A percentile compares a stretch with the other conserved stretches of the same genome.
Evolutionary conservation across 495 filamentous ascomycete species (phyloP).

Genomic region (Lophiotrema nucula): DNA sequence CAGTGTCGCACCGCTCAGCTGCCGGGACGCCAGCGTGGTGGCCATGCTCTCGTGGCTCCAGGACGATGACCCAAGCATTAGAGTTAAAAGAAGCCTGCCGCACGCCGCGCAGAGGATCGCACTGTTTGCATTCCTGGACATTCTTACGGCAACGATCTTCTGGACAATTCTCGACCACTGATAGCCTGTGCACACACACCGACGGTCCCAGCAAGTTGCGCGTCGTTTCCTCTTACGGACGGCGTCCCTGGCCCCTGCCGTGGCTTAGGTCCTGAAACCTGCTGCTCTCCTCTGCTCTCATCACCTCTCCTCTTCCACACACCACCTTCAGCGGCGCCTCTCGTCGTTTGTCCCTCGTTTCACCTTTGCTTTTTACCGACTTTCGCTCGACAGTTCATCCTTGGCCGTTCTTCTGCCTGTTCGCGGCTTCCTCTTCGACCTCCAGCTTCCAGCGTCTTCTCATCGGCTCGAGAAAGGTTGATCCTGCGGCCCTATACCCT

Average conservation of each 20-base stretch:
- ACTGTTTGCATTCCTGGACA: not conserved
- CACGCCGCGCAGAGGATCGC: constrained; percentile 2
- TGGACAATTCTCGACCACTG: constrained; percentile 6
- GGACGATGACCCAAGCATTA: too few relatives aligned
- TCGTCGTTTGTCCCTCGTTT: constrained; percentile 29
- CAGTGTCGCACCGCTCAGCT: constrained; percentile 29
- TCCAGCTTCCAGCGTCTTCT: constrained; percentile 5
- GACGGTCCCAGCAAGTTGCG: not conserved
- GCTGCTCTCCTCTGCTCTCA: constrained; percentile 11
- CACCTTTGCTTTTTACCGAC: constrained; percentile 16
- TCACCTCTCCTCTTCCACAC: constrained; percentile 9
- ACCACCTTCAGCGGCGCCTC: not conserved
- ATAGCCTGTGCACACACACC: not conserved
- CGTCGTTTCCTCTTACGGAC: constrained; percentile 9
- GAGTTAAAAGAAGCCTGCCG: constrained; percentile 6
- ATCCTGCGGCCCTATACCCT: constrained; percentile 29
- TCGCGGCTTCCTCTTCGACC: not conserved
- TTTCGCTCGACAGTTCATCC: not conserved
- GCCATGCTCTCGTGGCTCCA: constrained; percentile 14
- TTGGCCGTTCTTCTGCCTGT: constrained; percentile 1
- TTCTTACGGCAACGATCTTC: constrained; percentile 9
- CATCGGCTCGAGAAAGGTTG: constrained; percentile 33
- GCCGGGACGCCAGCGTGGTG: constrained; percentile 4
- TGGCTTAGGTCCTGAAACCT: constrained; percentile 6
- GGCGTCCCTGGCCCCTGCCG: constrained; percentile 11